Evolutionary conservation across 2,329 filamentous ascomycete species (phyloP), one percentile per base, ranked within the genome.

Genomic region (Cercospora sp.): DNA sequence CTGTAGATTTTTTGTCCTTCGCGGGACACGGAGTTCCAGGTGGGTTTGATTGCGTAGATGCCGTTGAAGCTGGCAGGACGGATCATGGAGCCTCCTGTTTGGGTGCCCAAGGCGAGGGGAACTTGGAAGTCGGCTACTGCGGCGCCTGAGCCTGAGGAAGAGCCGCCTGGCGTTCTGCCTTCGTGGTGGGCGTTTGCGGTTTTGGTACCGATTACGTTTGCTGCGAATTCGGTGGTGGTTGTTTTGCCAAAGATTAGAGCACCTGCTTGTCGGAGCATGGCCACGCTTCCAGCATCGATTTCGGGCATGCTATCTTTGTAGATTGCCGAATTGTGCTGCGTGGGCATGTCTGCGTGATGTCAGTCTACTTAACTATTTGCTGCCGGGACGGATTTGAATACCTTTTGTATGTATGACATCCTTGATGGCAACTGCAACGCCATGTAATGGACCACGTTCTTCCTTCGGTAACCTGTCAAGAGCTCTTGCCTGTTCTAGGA

Each of bases 51-150:
- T 0, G 83, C 88, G 66, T 87, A 91, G 4, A 88, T 81, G 5
- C 89, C 89, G 68, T 87, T 90, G 78, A 86, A 91, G 0, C 87
- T 87, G 0, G 81, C 89, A 0, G 89, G 89, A 0, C 89, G 84
- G 55, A 91, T 86, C 0, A 82, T 86, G 67, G 86, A 89, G 0
- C 89, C 89, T 2, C 85, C 87, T 0, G 89, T 92, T 73, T 91
- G 89, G 0, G 89, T 90, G 0, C 88, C 89, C 0, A 91, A 78
- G 0, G 80, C 84, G 10, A 91, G 73, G 0, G 88, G 87, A 0
- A 84, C 84, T 69, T 91, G 89, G 63, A 85, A 85, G 70, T 91
- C 89, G 6, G 81, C 89, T 0, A 91, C 88, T 0, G 87, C 88
- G 0, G 89, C 88, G 0, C 83, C 89, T 0, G 89, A 90, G 0